Evolutionary conservation across 768 basidiomycete species (phyloP).

Genomic region (Suillus subalutaceus): DNA sequence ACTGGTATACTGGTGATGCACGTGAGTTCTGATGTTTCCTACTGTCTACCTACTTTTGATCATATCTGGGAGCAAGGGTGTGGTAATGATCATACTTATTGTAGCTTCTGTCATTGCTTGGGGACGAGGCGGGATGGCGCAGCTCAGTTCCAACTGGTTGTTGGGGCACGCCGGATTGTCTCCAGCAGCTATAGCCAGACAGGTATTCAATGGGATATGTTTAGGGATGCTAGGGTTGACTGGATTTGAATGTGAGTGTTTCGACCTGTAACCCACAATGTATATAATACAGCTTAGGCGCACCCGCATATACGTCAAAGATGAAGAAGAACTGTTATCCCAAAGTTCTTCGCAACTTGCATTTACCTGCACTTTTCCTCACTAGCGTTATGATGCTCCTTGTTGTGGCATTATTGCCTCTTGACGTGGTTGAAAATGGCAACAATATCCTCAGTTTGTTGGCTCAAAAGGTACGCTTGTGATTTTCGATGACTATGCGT

Average conservation of each 20-base stretch:
- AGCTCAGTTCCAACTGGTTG: slow-evolving; percentile 60
- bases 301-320: slow-evolving; percentile 65
- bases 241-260: slow-evolving; percentile 60
- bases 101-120: slow-evolving; percentile 54
- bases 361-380: slow-evolving; percentile 58
- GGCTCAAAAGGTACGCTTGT: slow-evolving; percentile 48
- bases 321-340: slow-evolving; percentile 61
- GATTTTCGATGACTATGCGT: background rate
- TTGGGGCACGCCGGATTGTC: slow-evolving; percentile 35
- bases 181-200: slow-evolving; percentile 36
- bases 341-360: slow-evolving; percentile 64
- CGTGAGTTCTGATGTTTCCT: slow-evolving; percentile 38
- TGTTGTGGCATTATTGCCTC: slow-evolving; percentile 60
- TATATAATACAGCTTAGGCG: slow-evolving; percentile 39
- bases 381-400: slow-evolving; percentile 61
- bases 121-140: slow-evolving; percentile 48
- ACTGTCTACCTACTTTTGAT: slow-evolving; percentile 8
- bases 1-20: slow-evolving; percentile 61
- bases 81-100: slow-evolving; percentile 59
- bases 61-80: slow-evolving; percentile 37
- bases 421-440: slow-evolving; percentile 48
- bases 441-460: slow-evolving; percentile 69
- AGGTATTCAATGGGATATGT: slow-evolving; percentile 69
- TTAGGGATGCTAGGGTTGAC: slow-evolving; percentile 74
- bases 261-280: background rate